Evolutionary conservation across 768 basidiomycete genomes (phyloP), one percentile per base, ranked within the genome.

Genomic region (Mycena crocata): DNA sequence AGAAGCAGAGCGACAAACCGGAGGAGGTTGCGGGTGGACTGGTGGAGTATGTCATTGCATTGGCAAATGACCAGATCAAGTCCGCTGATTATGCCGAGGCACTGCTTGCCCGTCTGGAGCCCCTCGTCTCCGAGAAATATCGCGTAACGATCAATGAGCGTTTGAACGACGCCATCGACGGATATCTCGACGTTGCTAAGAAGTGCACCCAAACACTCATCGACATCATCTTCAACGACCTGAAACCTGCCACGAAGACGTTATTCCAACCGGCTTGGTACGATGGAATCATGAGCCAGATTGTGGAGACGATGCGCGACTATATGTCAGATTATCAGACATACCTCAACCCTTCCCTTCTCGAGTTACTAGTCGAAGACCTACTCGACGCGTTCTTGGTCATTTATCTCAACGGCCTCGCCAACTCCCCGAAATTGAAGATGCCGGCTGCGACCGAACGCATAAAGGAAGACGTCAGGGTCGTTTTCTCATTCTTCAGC

Each of bases 11-110:
- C 8, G 94, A 96, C 72, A 94, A 94, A 75, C 93, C 93, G 3
- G 95, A 97, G 30, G 95, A 96, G 71, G 87, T 91, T 4, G 86
- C 92, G 7, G 90, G 90, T 21, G 98, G 98, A 2, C 82, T 99
- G 42, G 95, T 95, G 58, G 97, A 99, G 80, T 99, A 98, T 79
- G 90, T 93, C 75, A 94, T 99, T 74, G 97, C 96, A 17, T 88
- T 99, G 30, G 96, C 96, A 58, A 99, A 99, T 80, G 98, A 99
- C 80, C 96, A 97, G 79, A 90, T 99, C 81, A 96, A 96, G 79
- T 93, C 91, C 14, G 98, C 97, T 14, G 96, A 98, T 77, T 96
- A 92, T 73, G 89, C 93, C 21, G 98, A 99, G 80, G 88, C 91
- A 2, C 85, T 99, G 3, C 87, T 93, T 26, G 89, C 85, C 13